Percentiles rank a stretch among this genome's conserved stretches.
phyloP scores from a whole-genome alignment of 2,329 filamentous ascomycete genomes.

The Aureobasidium sp. region DNA sequence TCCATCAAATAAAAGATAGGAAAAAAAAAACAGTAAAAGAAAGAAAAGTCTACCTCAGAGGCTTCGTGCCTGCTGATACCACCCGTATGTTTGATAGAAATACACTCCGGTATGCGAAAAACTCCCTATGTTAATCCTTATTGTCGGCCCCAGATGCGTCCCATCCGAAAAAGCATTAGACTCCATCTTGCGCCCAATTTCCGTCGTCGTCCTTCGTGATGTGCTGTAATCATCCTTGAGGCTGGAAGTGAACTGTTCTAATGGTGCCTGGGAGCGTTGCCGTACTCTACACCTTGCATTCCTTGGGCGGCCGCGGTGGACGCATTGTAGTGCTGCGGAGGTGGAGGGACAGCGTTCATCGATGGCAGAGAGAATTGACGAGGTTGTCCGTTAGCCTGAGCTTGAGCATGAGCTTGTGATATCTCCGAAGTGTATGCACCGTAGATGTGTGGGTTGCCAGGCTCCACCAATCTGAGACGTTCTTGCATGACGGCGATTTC shows the following conservation, averaged over 20 bases:
- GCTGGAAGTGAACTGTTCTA: not conserved
- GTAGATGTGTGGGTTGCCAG: constrained; percentile 41
- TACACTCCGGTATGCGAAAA: constrained; percentile 11
- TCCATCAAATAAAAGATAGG: not conserved
- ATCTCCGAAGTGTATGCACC: constrained; percentile 40
- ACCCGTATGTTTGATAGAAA: constrained; percentile 12
- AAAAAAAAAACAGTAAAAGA: not conserved
- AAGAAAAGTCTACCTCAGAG: constrained; percentile 5
- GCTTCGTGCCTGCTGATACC: not conserved
- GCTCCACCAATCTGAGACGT: constrained; percentile 40
- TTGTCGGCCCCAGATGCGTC: not conserved
- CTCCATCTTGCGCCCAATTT: constrained; percentile 2
- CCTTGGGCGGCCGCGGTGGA: constrained; percentile 26
- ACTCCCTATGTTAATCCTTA: not conserved
- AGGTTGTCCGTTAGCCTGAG: constrained; percentile 26
- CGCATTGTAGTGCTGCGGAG: constrained; percentile 24
- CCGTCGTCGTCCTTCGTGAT: not conserved
- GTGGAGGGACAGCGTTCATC: constrained; percentile 23
- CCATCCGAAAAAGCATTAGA: not conserved
- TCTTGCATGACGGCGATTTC: constrained; percentile 42
- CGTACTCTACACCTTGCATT: constrained; percentile 46
- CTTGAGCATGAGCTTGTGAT: constrained; percentile 34
- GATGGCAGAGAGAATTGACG: constrained; percentile 30
- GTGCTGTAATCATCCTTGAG: not conserved
- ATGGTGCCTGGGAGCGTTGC: constrained; percentile 12